Conservation (phyloP, 2,329 filamentous ascomycete genomes). For the Nigrospora oryzae region DNA sequence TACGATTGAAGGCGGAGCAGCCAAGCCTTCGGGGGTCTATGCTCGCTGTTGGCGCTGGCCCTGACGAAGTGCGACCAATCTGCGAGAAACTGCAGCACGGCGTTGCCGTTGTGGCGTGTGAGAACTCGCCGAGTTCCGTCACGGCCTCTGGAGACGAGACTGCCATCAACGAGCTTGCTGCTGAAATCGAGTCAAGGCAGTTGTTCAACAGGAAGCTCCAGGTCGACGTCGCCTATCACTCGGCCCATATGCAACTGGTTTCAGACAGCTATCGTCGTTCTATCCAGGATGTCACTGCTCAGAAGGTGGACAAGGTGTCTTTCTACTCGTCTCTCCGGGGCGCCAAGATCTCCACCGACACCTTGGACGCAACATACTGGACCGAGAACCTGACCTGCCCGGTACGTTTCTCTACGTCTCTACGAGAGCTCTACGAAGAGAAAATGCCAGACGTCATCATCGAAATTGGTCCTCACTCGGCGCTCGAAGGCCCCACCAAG, state of each 20-base stretch:
- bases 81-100: conserved; percentile 14
- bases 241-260: conserved; percentile 14
- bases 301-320: not conserved
- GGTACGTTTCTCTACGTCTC: conserved; percentile 10
- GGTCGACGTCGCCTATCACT: conserved; percentile 15
- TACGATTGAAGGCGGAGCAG: conserved; percentile 25
- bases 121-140: conserved; percentile 14
- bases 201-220: conserved; percentile 15
- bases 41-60: conserved; percentile 42
- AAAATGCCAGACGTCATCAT: conserved; percentile 10
- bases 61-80: conserved; percentile 23
- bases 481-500: conserved; percentile 14
- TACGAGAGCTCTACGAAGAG: conserved; percentile 8
- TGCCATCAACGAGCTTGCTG: conserved; percentile 12
- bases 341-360: conserved; percentile 8
- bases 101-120: conserved; percentile 15
- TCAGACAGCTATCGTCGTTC: conserved; percentile 11
- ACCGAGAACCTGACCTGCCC: conserved; percentile 14
- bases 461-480: conserved; percentile 13
- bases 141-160: conserved; percentile 12
- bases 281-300: not conserved
- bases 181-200: conserved; percentile 7
- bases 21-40: conserved; percentile 35
- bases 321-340: conserved; percentile 14
- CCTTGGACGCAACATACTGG: conserved; percentile 14